Base-by-base conservation (phyloP, 371 early-diverging fungal genomes). In the Lichtheimia hyalospora region DNA sequence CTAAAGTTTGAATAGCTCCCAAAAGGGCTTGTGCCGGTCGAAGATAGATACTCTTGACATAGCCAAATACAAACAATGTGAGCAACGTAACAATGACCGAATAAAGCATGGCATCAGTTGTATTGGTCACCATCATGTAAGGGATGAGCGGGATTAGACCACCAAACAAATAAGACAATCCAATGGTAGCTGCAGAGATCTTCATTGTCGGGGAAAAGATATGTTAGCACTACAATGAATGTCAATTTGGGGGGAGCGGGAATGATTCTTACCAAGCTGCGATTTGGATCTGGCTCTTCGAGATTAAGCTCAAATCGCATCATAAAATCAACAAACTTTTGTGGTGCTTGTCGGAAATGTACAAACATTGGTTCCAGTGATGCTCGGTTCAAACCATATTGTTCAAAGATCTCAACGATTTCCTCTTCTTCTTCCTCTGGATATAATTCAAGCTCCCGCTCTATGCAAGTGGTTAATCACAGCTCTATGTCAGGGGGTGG, bases 281-380 rank as follows among this genome's bases (percentile, higher is more conserved):
- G 68, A 46, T 78, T 79, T 10, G 78, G 70, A 57, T 84, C 80
- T 20, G 89, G 91, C 63, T 78, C 74, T 64, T 88, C 88, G n/a
- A 90, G 69, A 44, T 79, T 76, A 8, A 89, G 70, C 64, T 90
- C 89, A 68, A 88, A 88, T 46, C 79, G 71, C 91, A 90, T 90
- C 88, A 89, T 87, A 62, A 90, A 90, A 60, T 90, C 89, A 6
- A 86, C 82, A 68, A 81, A 86, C 55, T 77, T 74, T 51, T 81
- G 81, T 23, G 80, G 79, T 57, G 87, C 77, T 20, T 68, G 64
- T 57, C 77, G 71, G 52, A 90, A 79, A 16, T 71, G 62, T 4
- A 61, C 67, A 49, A 90, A 63, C 67, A 90, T 68, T 7, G 91
- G 91, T 41, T 82, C 72, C 52, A 88, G 66, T 6, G 81, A 73